Evolutionary conservation across 768 basidiomycete genomes (phyloP), one percentile per base, ranked within the genome.

Genomic region (Pleurotus tuber-regium): DNA sequence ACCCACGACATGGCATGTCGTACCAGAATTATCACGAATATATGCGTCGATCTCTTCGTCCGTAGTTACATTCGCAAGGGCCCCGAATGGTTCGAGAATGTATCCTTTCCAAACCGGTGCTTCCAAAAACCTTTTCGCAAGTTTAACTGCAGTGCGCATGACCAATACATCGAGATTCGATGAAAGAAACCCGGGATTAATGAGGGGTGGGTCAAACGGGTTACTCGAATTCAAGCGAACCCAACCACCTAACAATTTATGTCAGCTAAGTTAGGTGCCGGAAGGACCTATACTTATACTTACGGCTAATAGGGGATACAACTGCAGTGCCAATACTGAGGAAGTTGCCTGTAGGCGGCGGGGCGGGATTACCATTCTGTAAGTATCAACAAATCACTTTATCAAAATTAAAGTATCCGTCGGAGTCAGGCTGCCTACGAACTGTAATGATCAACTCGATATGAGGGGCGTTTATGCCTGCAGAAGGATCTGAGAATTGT

Each of bases 281-380:
- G n/a, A n/a, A n/a, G n/a, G n/a, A n/a, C n/a, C n/a, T n/a, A 12
- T 7, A 2, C 36, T 24, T 29, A 19, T 0, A 58, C 64, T 52
- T 59, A 72, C 72, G 66, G 19, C 72, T 67, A 3, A 67, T 64
- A 3, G 72, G 71, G 12, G 67, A 64, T n/a, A 70, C 59, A 3
- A 71, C 55, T 10, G 56, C 59, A 16, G 55, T 43, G 11, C 57
- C 50, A 6, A 58, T 26, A 10, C 49, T 51, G 30, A 60, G 23
- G 35, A 49, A 58, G 39, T 58, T 49, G 29, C 59, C 57, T 11
- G 49, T 51, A 11, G 55, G 28, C 25, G 55, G 52, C 21, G 43
- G 21, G 8, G 18, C 10, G n/a, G 46, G 38, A 24, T 46, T 23
- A 24, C 56, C 56, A 33, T 54, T 54, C 53, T 54, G 47, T 36